A percentile compares a stretch with the other conserved stretches of the same genome.
These are phyloP conservation scores for Verticillium albo-atrum DNA, from an alignment of 2,329 filamentous ascomycete genomes.

Conservation along the genomic window DNA sequence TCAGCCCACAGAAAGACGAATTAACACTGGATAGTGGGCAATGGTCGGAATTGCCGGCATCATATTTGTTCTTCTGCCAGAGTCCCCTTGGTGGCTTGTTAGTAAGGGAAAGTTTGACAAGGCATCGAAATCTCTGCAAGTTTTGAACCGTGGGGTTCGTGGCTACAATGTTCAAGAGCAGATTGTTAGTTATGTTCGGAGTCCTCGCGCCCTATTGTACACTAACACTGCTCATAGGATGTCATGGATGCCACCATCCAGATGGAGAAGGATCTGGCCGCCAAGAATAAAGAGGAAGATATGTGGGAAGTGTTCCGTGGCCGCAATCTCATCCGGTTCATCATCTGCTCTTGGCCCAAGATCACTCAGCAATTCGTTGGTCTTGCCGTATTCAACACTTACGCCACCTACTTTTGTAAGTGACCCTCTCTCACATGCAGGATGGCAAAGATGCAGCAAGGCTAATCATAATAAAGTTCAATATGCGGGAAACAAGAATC, in stretches of 20 bases:
- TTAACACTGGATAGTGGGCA: constrained; percentile 25
- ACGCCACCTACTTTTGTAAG: constrained; percentile 33
- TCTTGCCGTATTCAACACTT: constrained; percentile 31
- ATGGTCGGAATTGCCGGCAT: constrained; percentile 31
- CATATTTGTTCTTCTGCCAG: constrained; percentile 30
- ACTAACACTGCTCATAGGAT: constrained; percentile 12
- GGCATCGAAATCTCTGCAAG: constrained; percentile 22
- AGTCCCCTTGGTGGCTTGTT: constrained; percentile 32
- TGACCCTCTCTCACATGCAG: background rate
- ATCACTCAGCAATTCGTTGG: constrained; percentile 34
- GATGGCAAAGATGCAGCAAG: background rate
- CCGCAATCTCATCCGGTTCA: constrained; percentile 28
- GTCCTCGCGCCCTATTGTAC: no score
- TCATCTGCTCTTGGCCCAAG: constrained; percentile 33
- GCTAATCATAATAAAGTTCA: constrained; percentile 18
- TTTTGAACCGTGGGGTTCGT: constrained; percentile 20
- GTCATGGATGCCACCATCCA: constrained; percentile 28
- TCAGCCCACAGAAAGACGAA: background rate
- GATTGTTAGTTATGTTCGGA: constrained; percentile 17
- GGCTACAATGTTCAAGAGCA: constrained; percentile 27
- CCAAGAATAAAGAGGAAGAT: constrained; percentile 20
- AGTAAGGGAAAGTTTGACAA: constrained; percentile 24
- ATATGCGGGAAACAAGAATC: constrained; percentile 33
- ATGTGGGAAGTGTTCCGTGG: constrained; percentile 29
- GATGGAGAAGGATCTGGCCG: constrained; percentile 24